Conservation (phyloP, 768 basidiomycete genomes). For the Rhodotorula toruloides region DNA sequence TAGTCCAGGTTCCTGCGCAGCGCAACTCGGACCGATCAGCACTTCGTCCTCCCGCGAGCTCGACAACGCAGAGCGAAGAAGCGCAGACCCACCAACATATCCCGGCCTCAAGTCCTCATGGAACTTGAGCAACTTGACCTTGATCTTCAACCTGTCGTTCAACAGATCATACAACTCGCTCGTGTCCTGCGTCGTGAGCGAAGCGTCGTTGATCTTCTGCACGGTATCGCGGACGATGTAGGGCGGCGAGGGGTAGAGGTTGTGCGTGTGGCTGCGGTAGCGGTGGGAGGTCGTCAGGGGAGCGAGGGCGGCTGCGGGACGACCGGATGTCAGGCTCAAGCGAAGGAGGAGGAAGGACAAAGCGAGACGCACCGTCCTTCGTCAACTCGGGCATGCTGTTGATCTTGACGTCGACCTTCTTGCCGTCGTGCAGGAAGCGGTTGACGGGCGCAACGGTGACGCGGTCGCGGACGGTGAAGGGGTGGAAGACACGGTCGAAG, state of each 20-base stretch:
- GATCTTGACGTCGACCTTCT: not conserved
- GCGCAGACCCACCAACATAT: slow-evolving; percentile 61
- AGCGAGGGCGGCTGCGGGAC: no score
- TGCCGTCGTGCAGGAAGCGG: not conserved
- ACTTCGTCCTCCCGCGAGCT: not conserved
- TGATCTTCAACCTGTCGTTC: slow-evolving; percentile 58
- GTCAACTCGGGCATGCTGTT: slow-evolving; percentile 24
- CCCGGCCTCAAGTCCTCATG: slow-evolving; percentile 78
- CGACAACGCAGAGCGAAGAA: not conserved
- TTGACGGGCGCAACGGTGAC: slow-evolving; percentile 58
- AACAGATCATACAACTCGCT: slow-evolving; percentile 60
- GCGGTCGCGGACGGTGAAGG: slow-evolving; percentile 67
- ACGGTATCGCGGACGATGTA: slow-evolving; percentile 55
- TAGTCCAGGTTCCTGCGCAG: slow-evolving; percentile 69
- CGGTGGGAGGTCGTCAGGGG: not conserved
- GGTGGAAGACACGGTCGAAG: slow-evolving; percentile 69
- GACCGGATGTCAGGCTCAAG: no score
- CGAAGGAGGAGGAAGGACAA: not conserved
- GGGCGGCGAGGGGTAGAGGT: slow-evolving; percentile 20
- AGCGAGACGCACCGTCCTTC: not conserved
- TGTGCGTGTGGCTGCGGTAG: slow-evolving; percentile 24
- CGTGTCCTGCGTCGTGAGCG: slow-evolving; percentile 65
- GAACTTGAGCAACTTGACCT: slow-evolving; percentile 79
- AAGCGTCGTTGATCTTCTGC: slow-evolving; percentile 66
- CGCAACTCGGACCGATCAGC: not conserved